Evolutionary conservation across 73 alveolate species (phyloP), one percentile per base, ranked within the genome.

Genomic region (Effrenium voratum): DNA sequence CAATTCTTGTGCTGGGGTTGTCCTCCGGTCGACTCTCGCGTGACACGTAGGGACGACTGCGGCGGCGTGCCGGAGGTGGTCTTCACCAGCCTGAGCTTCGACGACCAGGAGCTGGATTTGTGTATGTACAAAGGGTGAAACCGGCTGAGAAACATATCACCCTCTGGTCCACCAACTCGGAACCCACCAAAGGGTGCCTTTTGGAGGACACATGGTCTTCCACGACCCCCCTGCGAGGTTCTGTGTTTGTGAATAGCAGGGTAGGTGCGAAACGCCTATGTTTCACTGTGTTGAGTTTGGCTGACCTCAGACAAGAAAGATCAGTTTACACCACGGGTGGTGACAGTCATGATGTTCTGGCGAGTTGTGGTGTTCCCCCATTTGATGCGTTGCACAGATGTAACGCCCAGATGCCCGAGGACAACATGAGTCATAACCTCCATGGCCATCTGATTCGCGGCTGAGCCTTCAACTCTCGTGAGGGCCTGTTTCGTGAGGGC

Each of bases 21-120:
- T 22, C 30, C 40, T 12, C 30, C 40, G 75, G 16, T 22, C 16
- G 16, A 24, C 8, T 24, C 30, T 32, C 36, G 16, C 30, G 10
- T 66, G 46, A 5, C 26, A 12, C 86, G 19, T 12, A 76, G 86
- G 86, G 86, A 76, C 40, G 86, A 76, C 43, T 76, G 86, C 38
- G 86, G 86, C 6, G 86, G 86, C 12, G 41, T 36, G 8, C 86
- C 86, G 13, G 45, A 38, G 36, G 55, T 76, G 59, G 36, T 59
- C 24, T 76, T 76, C 59, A n/a, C n/a, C n/a, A 41, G 3, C 40
- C 38, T 76, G 41, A 76, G 86, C 86, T 76, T 76, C 59, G 43
- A 55, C 16, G 86, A 76, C 40, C 52, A 76, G 86, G 86, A 72
- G 60, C 12, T 16, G 16, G 34, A 10, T 40, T 40, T 0, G 40